Percentiles rank a stretch among this genome's conserved stretches.
Conservation (phyloP, 2,329 filamentous ascomycete genomes). For the Aspergillus nomiae region DNA sequence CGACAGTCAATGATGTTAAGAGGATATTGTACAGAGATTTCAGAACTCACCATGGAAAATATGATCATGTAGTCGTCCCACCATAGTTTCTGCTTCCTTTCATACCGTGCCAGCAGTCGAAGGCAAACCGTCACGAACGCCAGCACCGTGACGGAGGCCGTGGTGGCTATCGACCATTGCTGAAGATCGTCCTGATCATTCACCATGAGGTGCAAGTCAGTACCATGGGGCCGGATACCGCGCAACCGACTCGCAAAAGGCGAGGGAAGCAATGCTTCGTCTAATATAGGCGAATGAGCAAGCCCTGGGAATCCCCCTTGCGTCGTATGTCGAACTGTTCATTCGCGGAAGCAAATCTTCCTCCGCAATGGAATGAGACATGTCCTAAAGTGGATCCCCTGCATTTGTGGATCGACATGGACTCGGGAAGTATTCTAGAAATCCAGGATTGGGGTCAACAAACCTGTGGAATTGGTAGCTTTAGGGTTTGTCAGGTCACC, state of each 20-base stretch:
- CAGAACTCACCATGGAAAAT: conserved; percentile 48
- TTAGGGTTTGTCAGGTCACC: neutral
- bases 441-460: neutral
- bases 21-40: neutral
- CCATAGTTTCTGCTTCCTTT: conserved; percentile 50
- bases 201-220: conserved; percentile 6
- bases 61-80: conserved; percentile 56
- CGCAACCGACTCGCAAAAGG: neutral
- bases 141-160: conserved; percentile 46
- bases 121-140: conserved; percentile 43
- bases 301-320: neutral
- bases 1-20: neutral
- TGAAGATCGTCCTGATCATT: conserved; percentile 37
- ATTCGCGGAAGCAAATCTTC: neutral
- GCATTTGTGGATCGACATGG: neutral
- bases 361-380: neutral
- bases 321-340: neutral
- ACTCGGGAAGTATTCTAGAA: neutral
- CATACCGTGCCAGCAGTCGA: conserved; percentile 45
- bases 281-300: neutral
- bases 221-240: neutral
- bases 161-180: conserved; percentile 47
- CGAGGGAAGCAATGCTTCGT: neutral
- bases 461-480: neutral
- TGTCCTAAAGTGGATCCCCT: neutral